Evolutionary conservation across 2,329 filamentous ascomycete genomes (phyloP), one percentile per base, ranked within the genome.

Genomic region (Sclerotinia minor): DNA sequence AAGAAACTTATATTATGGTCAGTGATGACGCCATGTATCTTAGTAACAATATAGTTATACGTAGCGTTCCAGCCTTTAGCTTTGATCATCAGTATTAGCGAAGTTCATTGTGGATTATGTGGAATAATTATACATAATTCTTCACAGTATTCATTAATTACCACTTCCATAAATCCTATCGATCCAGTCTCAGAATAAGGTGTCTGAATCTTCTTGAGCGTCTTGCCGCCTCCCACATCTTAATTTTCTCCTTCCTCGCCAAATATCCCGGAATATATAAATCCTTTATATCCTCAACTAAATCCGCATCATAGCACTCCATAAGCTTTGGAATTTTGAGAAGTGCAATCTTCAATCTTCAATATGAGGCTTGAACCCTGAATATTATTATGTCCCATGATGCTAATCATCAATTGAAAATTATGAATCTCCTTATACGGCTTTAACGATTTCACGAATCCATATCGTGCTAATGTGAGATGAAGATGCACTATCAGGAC

Each of bases 351-450:
- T 38, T 38, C 19, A 55, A 32, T n/a, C n/a, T n/a, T n/a, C n/a
- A 9, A 55, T 55, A 38, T 55, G 29, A 5, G 53, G 29, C 21
- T 11, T 29, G 6, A 55, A n/a, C 35, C 21, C 13, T 38, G 52
- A 2, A 35, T 9, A 54, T 35, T 35, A 5, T 54, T n/a, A n/a
- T n/a, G 29, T 35, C 52, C 52, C 52, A 54, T 54, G 9, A 54
- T 54, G 13, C n/a, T 54, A n/a, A 54, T 54, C 52, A 54, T 54
- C 52, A 54, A n/a, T n/a, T 54, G 29, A 54, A 54, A 54, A 13
- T 54, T 54, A n/a, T 54, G 29, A 35, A 29, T 35, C 21, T 19
- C 52, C 3, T 11, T 17, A 35, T 54, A 29, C 6, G 19, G 17
- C 52, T 35, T 54, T 5, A 54, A 13, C 29, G 52, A 29, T 2